Percentiles rank a stretch among this genome's conserved stretches.
phyloP scores from a whole-genome alignment of 176 grass and related monocot genomes.

The Hsuehochloa calcarea region DNA sequence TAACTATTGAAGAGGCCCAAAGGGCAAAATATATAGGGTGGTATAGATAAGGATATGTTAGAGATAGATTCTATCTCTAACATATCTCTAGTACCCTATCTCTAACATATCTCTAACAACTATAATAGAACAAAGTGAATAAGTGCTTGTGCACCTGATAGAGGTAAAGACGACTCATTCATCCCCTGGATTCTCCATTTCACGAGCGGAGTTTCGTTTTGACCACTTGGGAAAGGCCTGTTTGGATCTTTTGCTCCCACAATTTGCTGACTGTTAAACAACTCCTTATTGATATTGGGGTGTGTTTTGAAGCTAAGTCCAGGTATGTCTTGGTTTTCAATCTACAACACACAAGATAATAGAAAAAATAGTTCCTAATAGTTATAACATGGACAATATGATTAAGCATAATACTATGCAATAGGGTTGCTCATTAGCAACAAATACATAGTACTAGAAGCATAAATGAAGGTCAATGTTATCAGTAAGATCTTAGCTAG shows the following conservation, averaged over 20 bases:
- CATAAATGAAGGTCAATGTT: not conserved
- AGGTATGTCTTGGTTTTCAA: conserved; percentile 67
- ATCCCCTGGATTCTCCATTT: conserved; percentile 92
- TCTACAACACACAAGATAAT: conserved; percentile 42
- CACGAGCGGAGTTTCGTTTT: conserved; percentile 78
- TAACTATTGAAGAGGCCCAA: no score
- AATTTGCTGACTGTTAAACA: conserved; percentile 72
- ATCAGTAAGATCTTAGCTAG: no score
- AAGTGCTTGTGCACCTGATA: conserved; percentile 48
- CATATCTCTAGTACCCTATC: no score
- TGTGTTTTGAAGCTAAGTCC: conserved; percentile 86
- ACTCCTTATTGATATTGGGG: conserved; percentile 75
- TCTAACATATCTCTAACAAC: no score
- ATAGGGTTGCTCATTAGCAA: not conserved
- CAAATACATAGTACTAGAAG: not conserved
- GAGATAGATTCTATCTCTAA: no score
- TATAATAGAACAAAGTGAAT: not conserved
- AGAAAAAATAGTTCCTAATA: not conserved
- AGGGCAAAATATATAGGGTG: no score
- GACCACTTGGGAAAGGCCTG: conserved; percentile 74
- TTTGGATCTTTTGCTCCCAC: conserved; percentile 83
- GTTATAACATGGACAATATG: not conserved
- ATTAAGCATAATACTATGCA: not conserved
- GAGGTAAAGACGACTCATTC: conserved; percentile 64
- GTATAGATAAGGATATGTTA: no score